Evolutionary conservation across 2,329 filamentous ascomycete genomes (phyloP), one percentile per base, ranked within the genome.

Genomic region (Talaromyces rugulosus): DNA sequence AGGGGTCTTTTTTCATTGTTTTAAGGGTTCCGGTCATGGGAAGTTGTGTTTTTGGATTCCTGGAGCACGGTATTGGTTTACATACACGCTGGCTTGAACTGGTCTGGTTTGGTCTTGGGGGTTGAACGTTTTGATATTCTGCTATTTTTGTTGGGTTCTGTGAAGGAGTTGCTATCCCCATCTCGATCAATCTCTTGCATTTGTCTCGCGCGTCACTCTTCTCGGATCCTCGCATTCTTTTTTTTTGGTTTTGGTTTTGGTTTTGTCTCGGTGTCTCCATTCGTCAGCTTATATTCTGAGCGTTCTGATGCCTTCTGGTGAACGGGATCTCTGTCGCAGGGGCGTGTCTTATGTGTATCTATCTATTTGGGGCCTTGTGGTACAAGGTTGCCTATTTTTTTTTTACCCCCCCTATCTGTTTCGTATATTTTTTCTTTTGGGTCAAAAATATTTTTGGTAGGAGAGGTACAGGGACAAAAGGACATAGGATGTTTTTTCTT

Each of bases 51-150:
- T 53, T 30, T 28, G 50, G 50, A 53, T 53, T 53, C 50, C 50
- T 53, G 50, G 50, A 53, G 50, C 50, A 53, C 50, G 50, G 28
- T 53, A 31, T 53, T 30, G 50, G 50, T 56, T 56, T 56, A 67
- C 67, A 71, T 67, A 68, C 67, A 70, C 65, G 65, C 64, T 67
- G 66, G 66, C 62, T 61, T 68, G 61, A 58, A 56, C 42, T 66
- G 65, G 67, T 68, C 68, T 66, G 70, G 60, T 52, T 18, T 23
- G 44, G 44, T 47, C 55, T 52, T 44, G 36, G 53, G 51, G 52
- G 52, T 31, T 36, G 53, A 50, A 27, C 42, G 9, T 51, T 60
- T 36, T 52, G 33, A 42, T 44, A 11, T 56, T 55, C 36, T 50
- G 69, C 71, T 67, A 67, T 66, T 69, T 66, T 62, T 66, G 59